Evolutionary conservation across 2,329 filamentous ascomycete genomes (phyloP).

Genomic region (Coniochaeta ligniaria): DNA sequence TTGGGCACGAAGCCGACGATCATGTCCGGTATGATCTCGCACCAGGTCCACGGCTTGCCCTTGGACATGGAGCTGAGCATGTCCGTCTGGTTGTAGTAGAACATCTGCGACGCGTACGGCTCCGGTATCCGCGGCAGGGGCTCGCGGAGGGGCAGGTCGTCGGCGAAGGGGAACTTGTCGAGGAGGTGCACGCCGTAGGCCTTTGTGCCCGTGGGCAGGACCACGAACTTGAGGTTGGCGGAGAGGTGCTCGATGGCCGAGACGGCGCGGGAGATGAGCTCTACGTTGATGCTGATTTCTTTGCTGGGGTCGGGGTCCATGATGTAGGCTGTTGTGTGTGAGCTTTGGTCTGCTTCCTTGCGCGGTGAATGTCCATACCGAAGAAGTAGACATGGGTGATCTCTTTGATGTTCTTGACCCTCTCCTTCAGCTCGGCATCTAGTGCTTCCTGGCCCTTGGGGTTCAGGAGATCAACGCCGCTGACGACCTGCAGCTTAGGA

Average conservation of each 20-base stretch:
- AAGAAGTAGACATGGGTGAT: conserved; percentile 36
- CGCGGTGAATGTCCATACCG: conserved; percentile 14
- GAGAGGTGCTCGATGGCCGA: conserved; percentile 27
- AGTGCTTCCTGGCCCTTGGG: conserved; percentile 19
- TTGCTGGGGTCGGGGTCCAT: conserved; percentile 24
- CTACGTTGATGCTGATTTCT: conserved; percentile 25
- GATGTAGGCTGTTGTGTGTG: conserved; percentile 22
- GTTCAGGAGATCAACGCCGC: conserved; percentile 26
- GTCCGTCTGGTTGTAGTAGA: conserved; percentile 39
- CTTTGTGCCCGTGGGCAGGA: conserved; percentile 34
- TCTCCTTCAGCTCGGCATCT: conserved; percentile 22
- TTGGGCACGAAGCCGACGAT: conserved; percentile 35
- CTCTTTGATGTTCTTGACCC: conserved; percentile 25
- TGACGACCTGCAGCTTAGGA: conserved; percentile 22
- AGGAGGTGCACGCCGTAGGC: conserved; percentile 25
- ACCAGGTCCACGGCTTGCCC: conserved; percentile 34
- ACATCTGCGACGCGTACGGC: conserved; percentile 32
- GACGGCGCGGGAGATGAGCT: conserved; percentile 29
- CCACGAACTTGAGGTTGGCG: conserved; percentile 28
- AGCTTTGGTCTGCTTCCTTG: conserved; percentile 1
- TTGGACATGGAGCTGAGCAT: conserved; percentile 23
- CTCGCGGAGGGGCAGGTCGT: conserved; percentile 28
- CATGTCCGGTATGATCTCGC: conserved; percentile 33
- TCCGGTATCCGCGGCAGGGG: conserved; percentile 30
- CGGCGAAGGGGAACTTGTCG: conserved; percentile 19